Evolutionary conservation across 495 filamentous ascomycete species (phyloP).

Genomic region (Cryomyces antarcticus): DNA sequence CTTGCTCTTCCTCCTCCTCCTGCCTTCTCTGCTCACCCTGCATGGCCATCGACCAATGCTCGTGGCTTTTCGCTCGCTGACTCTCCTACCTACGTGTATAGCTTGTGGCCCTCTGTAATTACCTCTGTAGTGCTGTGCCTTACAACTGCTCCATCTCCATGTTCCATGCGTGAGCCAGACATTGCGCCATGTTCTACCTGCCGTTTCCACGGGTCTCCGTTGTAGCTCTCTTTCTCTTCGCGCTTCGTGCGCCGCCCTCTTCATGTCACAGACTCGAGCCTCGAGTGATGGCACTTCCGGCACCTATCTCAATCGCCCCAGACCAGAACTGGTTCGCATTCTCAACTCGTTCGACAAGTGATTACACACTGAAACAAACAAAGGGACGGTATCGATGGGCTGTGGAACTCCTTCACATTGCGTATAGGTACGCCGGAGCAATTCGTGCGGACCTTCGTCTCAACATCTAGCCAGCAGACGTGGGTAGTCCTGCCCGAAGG

Average conservation of each 20-base stretch:
- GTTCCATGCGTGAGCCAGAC: too few species aligned
- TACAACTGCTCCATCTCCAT: too few species aligned
- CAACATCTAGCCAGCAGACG: conserved; percentile 18
- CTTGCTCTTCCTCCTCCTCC: too few species aligned
- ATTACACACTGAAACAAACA: neutral
- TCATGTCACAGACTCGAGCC: neutral
- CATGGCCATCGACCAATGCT: too few species aligned
- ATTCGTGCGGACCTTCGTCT: conserved; percentile 17
- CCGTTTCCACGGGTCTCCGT: too few species aligned
- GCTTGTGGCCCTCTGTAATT: too few species aligned
- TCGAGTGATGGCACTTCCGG: neutral
- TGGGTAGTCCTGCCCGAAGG: conserved; percentile 22
- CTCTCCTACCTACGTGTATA: too few species aligned
- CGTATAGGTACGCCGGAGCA: conserved; percentile 22
- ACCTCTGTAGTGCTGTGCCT: too few species aligned
- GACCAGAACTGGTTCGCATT: conserved; percentile 4
- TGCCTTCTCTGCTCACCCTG: too few species aligned
- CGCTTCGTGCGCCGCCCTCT: neutral
- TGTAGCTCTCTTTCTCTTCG: neutral
- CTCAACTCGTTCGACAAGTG: neutral
- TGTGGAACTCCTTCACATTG: conserved; percentile 19
- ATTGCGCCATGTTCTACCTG: too few species aligned
- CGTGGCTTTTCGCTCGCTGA: too few species aligned
- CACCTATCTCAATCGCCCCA: conserved; percentile 6
- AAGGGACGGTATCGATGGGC: conserved; percentile 24